Conservation (phyloP, 164 flowering plant species). For the Dillenia suffruticosa region DNA sequence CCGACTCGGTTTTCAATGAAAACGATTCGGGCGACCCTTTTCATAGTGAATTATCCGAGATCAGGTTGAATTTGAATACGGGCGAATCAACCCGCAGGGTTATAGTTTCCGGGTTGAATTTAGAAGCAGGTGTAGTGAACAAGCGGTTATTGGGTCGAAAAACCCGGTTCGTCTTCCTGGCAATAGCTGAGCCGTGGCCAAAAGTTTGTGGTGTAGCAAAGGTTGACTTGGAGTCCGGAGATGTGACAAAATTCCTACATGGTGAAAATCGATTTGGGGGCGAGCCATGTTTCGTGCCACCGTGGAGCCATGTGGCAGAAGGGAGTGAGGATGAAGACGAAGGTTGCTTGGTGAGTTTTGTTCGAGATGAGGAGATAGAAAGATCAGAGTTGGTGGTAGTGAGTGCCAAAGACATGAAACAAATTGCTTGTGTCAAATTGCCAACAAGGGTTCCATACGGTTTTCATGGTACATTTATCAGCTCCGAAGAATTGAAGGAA, state of each 20-base stretch:
- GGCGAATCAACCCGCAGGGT: constrained; percentile 38
- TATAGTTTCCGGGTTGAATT: constrained; percentile 33
- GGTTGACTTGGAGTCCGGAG: constrained; percentile 39
- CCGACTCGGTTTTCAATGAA: constrained; percentile 43
- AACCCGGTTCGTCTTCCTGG: constrained; percentile 41
- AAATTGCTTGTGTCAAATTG: constrained; percentile 24
- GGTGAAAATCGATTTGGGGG: constrained; percentile 39
- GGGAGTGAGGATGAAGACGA: constrained; percentile 25
- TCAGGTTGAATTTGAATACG: constrained; percentile 34
- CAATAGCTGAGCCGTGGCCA: constrained; percentile 65
- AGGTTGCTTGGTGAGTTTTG: constrained; percentile 37
- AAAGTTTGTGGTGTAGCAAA: constrained; percentile 51
- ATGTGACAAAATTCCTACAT: constrained; percentile 28
- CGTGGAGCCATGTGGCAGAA: background rate
- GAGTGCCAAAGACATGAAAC: constrained; percentile 21
- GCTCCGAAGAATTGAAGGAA: constrained; percentile 9
- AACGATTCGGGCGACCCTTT: constrained; percentile 11
- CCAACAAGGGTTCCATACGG: constrained; percentile 52
- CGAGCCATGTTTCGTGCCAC: constrained; percentile 33
- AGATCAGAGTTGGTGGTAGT: constrained; percentile 30
- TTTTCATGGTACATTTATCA: constrained; percentile 41
- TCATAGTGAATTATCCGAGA: constrained; percentile 31
- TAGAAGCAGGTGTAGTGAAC: constrained; percentile 56
- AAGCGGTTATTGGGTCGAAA: constrained; percentile 27
- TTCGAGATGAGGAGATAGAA: constrained; percentile 25